Base-by-base conservation (phyloP, 2,329 filamentous ascomycete genomes). In the Bipolaris bicolor region DNA sequence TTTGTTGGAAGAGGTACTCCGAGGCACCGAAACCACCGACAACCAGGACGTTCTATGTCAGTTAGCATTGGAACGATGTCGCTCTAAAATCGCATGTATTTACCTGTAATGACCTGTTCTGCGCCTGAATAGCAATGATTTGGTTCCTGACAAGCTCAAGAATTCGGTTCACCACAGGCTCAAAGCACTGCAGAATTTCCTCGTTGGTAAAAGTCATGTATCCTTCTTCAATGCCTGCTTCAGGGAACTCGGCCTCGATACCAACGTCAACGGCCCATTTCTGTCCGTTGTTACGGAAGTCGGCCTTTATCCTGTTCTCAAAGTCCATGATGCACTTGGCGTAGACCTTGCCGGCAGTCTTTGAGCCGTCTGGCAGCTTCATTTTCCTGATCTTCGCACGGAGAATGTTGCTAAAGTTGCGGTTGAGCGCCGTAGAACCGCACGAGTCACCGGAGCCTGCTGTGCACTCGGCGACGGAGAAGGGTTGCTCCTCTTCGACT, bases 301-400 rank as follows among this genome's bases (percentile, higher is more conserved):
- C 95, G 48, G 95, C 95, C 84, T 99, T 99, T 85, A 99, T 97
- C 77, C 95, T 85, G 85, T 98, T 98, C 82, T 99, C 95, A 72
- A 99, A 99, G 79, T 99, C 95, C 94, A 98, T 98, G 79, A 99
- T 98, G 78, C 94, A 98, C 82, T 98, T 98, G 66, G 94, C 94
- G 78, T 98, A 98, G 52, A 99, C 95, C 78, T 94, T 92, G 41
- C 94, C 94, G n/a, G 95, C 94, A 2, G 92, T 98, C 80, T 94
- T 96, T 67, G 94, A 97, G 45, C 93, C 94, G 73, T 98, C 94
- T 1, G 95, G 93, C 44, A 99, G 84, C 80, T 98, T 98, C 95
- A 98, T 98, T 83, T 98, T 98, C 67, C 94, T 86, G 70, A 99
- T 98, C 84, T 98, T 98, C 60, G 94, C 96, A 52, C 95, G 90